A percentile compares a stretch with the other conserved stretches of the same genome.
Evolutionary conservation across 73 alveolate species (phyloP).

Genomic region (Paraurostyla sp.): DNA sequence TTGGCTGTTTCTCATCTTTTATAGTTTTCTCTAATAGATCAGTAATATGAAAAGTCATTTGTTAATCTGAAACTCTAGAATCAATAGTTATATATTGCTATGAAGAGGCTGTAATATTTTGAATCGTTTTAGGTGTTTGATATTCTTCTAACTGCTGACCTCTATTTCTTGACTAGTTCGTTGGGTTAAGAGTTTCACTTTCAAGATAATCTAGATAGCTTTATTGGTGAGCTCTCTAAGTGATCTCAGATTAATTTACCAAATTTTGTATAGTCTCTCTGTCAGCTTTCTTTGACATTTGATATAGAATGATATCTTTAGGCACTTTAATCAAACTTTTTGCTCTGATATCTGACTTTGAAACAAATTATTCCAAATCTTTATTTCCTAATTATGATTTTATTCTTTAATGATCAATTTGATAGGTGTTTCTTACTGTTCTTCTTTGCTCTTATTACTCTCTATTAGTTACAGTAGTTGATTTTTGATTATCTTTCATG

Average conservation of each 20-base stretch:
- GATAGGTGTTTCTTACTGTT: constrained; percentile 34
- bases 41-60: constrained; percentile 2
- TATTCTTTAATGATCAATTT: background rate
- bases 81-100: too few species aligned
- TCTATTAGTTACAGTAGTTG: background rate
- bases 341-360: background rate
- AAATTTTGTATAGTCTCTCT: background rate
- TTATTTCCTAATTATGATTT: background rate
- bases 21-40: constrained; percentile 18
- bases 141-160: too few species aligned
- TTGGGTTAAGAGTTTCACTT: background rate
- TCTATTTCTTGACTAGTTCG: too few species aligned
- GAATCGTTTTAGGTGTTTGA: background rate
- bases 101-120: background rate
- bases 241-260: background rate
- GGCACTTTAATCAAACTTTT: constrained; percentile 5
- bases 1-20: background rate
- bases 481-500: background rate
- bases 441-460: background rate
- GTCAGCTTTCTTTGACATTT: background rate
- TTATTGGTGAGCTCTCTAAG: background rate
- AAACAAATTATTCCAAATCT: background rate
- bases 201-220: constrained; percentile 2
- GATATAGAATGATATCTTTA: constrained; percentile 5
- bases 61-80: too few species aligned